Evolutionary conservation across 441 rosid species (phyloP).

Genomic region (Metrosideros polymorpha): DNA sequence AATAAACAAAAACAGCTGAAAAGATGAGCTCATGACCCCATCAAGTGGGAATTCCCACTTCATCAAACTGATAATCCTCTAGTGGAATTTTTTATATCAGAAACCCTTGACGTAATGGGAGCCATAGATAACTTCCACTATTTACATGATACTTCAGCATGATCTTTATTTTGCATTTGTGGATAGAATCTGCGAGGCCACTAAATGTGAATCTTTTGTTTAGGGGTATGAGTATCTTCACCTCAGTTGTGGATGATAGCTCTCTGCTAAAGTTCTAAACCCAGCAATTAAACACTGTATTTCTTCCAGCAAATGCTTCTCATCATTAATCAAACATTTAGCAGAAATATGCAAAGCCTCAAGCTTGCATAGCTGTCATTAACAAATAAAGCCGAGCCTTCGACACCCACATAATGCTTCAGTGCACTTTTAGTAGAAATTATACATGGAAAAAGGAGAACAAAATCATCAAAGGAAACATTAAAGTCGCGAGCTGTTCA

Average conservation of each 20-base stretch:
- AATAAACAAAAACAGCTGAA: neutral
- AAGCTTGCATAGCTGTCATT: neutral
- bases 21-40: neutral
- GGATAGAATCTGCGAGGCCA: neutral
- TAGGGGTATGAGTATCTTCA: neutral
- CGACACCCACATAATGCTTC: neutral
- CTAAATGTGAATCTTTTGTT: neutral
- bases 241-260: neutral
- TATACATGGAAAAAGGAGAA: neutral
- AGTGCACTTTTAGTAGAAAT: neutral
- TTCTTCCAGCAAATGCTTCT: neutral
- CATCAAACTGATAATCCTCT: neutral
- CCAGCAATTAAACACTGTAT: neutral
- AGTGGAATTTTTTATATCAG: neutral
- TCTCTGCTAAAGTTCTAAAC: neutral
- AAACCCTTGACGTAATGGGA: neutral
- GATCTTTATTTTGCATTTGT: neutral
- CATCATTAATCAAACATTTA: neutral
- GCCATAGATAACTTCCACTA: neutral
- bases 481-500: neutral
- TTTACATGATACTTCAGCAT: neutral
- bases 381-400: neutral
- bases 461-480: neutral
- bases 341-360: neutral
- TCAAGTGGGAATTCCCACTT: neutral